A percentile compares a stretch with the other conserved stretches of the same genome.
Evolutionary conservation across 352 stramenopile genomes (phyloP).

Genomic region (Peronospora belbahrii): DNA sequence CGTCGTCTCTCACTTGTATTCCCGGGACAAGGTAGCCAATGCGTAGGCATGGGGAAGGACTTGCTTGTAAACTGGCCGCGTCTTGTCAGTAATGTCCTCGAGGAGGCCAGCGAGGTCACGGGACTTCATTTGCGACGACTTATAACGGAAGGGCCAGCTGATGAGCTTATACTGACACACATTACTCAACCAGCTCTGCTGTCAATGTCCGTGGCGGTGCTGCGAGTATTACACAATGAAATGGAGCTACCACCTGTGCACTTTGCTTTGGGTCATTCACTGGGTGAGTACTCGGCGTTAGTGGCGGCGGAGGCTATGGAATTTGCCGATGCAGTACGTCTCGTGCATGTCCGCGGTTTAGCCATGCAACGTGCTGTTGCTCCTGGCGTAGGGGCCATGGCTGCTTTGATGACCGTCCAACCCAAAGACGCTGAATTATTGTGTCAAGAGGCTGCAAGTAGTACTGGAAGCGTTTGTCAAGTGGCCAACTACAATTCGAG

Average conservation of each 20-base stretch:
- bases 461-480: conserved; percentile 44
- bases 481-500: conserved; percentile 87
- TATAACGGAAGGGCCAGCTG: conserved; percentile 52
- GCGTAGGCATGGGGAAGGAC: conserved; percentile 70
- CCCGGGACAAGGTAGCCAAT: conserved; percentile 78
- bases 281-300: conserved; percentile 83
- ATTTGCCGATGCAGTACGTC: conserved; percentile 55
- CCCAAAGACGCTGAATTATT: conserved; percentile 43
- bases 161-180: conserved; percentile 61
- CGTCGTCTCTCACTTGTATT: conserved; percentile 65
- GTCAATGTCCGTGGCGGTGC: conserved; percentile 62
- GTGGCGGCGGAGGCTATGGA: conserved; percentile 54
- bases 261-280: conserved; percentile 69
- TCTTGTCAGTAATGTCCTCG: conserved; percentile 44
- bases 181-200: conserved; percentile 77
- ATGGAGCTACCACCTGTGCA: conserved; percentile 29
- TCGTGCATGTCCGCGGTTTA: conserved; percentile 63
- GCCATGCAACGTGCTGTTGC: conserved; percentile 65
- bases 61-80: conserved; percentile 65
- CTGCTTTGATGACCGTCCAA: conserved; percentile 63
- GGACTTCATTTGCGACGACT: conserved; percentile 42
- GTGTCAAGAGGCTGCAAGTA: conserved; percentile 32
- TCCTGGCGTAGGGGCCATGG: conserved; percentile 55
- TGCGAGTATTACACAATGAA: conserved; percentile 68
- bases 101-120: conserved; percentile 73